A percentile compares a stretch with the other conserved stretches of the same genome.
phyloP scores from a whole-genome alignment of 1,284 basidiomycete species.

The Rhodotorula sp. region DNA sequence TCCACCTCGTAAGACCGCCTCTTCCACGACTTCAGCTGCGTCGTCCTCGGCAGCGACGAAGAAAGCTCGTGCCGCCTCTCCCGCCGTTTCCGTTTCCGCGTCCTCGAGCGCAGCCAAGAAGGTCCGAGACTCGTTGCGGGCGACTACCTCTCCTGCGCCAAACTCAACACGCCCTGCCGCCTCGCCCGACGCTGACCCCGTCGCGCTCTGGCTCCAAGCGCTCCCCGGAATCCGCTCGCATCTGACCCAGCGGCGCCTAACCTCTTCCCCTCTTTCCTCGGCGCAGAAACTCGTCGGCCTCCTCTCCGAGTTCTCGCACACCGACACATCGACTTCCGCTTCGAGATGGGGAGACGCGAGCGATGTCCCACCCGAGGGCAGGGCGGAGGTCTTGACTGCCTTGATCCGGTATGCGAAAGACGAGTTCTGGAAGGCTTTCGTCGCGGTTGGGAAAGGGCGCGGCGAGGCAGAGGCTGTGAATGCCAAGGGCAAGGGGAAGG shows the following conservation, averaged over 20 bases:
- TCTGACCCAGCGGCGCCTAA: conserved; percentile 8
- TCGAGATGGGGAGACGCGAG: conserved; percentile 28
- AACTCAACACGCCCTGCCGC: background rate
- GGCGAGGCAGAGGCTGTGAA: background rate
- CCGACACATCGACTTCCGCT: background rate
- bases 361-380: conserved; percentile 32
- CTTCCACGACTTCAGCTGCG: background rate
- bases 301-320: conserved; percentile 11
- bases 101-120: background rate
- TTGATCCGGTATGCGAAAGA: conserved; percentile 8
- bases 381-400: conserved; percentile 13
- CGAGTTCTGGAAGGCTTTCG: conserved; percentile 21
- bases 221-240: conserved; percentile 9
- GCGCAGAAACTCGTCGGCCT: conserved; percentile 14
- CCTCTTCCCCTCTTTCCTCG: conserved; percentile 6
- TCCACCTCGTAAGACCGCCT: background rate
- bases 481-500: conserved; percentile 9
- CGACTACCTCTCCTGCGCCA: background rate
- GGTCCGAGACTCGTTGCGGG: background rate
- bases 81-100: background rate
- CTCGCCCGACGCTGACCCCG: background rate
- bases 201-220: background rate
- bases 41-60: background rate
- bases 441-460: conserved; percentile 12
- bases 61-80: background rate